Conservation (phyloP, 108 stramenopile species). For the Cyclotella choctawhatcheeana region DNA sequence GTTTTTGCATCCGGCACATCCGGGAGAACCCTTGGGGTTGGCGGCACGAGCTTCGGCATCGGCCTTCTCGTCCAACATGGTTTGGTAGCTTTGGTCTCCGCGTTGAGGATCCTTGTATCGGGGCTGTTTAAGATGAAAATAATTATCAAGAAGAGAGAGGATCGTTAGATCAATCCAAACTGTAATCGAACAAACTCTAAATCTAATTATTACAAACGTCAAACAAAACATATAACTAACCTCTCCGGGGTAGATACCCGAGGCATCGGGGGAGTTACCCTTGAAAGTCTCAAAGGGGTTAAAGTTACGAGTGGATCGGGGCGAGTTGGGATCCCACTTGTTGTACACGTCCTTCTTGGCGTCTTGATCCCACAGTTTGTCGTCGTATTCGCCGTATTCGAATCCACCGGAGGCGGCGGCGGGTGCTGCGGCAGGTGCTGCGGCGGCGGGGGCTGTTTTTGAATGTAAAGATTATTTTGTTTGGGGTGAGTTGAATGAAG, state of each 20-base stretch:
- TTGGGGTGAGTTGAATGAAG: neutral
- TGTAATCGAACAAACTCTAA: too few species aligned
- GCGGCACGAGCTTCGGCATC: slow-evolving; percentile 68
- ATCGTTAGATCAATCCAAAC: too few species aligned
- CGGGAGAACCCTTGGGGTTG: slow-evolving; percentile 81
- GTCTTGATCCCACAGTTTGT: slow-evolving; percentile 79
- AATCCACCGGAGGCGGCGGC: slow-evolving; percentile 9
- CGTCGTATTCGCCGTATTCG: slow-evolving; percentile 86
- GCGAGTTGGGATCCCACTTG: slow-evolving; percentile 81
- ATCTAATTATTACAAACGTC: too few species aligned
- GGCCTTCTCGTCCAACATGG: slow-evolving; percentile 83
- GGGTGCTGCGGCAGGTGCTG: neutral
- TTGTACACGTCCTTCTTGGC: slow-evolving; percentile 87
- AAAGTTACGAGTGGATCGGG: slow-evolving; percentile 88
- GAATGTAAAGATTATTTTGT: neutral
- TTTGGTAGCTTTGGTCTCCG: slow-evolving; percentile 79
- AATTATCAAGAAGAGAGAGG: too few species aligned
- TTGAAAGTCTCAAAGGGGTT: slow-evolving; percentile 92
- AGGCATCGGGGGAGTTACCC: slow-evolving; percentile 78
- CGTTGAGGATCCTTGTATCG: slow-evolving; percentile 92
- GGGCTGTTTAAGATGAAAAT: neutral
- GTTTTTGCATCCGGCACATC: slow-evolving; percentile 87
- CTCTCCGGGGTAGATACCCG: slow-evolving; percentile 87
- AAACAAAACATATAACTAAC: slow-evolving; percentile 2
- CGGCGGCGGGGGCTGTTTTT: neutral